Percentiles rank a stretch among this genome's conserved stretches.
These are phyloP conservation scores for Boletus fagicola DNA, from an alignment of 768 basidiomycete genomes.

Conservation along the genomic window DNA sequence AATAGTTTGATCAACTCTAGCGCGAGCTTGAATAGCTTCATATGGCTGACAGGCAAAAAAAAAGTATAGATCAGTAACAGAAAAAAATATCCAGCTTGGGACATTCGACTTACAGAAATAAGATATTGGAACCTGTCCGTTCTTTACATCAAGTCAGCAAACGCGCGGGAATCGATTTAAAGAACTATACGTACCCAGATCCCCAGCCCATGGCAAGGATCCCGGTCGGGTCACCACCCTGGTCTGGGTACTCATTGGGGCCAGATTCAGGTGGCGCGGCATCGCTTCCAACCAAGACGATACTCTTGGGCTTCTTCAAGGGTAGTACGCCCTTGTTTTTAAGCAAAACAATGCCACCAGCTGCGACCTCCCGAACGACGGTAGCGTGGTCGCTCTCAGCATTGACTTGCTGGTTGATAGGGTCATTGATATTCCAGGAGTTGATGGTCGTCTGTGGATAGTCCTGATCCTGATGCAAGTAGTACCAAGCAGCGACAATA, in stretches of 20 bases:
- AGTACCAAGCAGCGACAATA: constrained; percentile 64
- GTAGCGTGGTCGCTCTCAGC: constrained; percentile 55
- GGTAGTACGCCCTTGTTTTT: constrained; percentile 66
- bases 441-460: constrained; percentile 29
- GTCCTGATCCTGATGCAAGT: constrained; percentile 32
- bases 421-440: constrained; percentile 29
- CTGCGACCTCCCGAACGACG: constrained; percentile 60
- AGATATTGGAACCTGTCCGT: constrained; percentile 79
- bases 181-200: constrained; percentile 48
- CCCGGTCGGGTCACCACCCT: constrained; percentile 57
- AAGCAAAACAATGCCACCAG: constrained; percentile 63
- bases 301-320: constrained; percentile 53
- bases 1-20: constrained; percentile 61
- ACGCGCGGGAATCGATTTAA: background rate
- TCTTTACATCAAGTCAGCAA: constrained; percentile 26
- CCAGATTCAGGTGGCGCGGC: constrained; percentile 63
- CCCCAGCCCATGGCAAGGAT: constrained; percentile 93
- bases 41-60: constrained; percentile 48
- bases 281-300: constrained; percentile 63
- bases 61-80: background rate
- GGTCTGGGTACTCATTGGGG: constrained; percentile 69
- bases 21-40: constrained; percentile 75
- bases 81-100: background rate
- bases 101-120: constrained; percentile 51
- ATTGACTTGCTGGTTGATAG: constrained; percentile 45